phyloP scores from a whole-genome alignment of 768 basidiomycete genomes.

The Mycena vulgaris region DNA sequence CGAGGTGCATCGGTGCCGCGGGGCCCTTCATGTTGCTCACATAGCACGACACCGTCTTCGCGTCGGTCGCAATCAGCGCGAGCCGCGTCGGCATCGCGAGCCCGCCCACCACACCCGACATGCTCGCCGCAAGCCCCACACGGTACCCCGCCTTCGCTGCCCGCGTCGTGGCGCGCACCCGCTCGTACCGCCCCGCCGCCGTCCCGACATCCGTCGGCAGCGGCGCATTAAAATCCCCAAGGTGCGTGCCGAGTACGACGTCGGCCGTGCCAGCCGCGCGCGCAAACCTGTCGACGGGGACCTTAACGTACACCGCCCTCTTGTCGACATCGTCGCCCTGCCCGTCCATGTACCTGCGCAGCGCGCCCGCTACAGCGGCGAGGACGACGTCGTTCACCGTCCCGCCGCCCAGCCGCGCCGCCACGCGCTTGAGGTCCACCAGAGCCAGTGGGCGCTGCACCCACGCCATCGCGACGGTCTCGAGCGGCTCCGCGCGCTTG shows the following conservation, averaged over 20 bases:
- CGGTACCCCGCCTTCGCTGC: slow-evolving; percentile 9
- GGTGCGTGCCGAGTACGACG: slow-evolving; percentile 19
- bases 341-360: slow-evolving; percentile 12
- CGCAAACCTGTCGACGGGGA: slow-evolving; percentile 12
- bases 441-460: background rate
- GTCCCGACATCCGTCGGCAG: background rate
- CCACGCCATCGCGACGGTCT: slow-evolving; percentile 7
- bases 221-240: slow-evolving; percentile 5
- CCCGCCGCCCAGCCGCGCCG: slow-evolving; percentile 8
- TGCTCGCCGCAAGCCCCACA: background rate
- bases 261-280: background rate
- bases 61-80: slow-evolving; percentile 4
- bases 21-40: slow-evolving; percentile 19
- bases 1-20: background rate
- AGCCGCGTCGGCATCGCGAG: background rate
- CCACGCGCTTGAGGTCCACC: slow-evolving; percentile 5
- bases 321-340: slow-evolving; percentile 10
- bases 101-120: slow-evolving; percentile 10
- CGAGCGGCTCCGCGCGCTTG: slow-evolving; percentile 16
- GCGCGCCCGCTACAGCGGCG: slow-evolving; percentile 7
- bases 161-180: background rate
- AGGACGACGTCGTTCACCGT: slow-evolving; percentile 27
- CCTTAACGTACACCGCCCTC: background rate
- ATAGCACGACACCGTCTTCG: slow-evolving; percentile 4
- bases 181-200: background rate